Percentiles rank a stretch among this genome's conserved stretches.
phyloP scores from a whole-genome alignment of 768 basidiomycete species.

The Leccinum ochraceum region DNA sequence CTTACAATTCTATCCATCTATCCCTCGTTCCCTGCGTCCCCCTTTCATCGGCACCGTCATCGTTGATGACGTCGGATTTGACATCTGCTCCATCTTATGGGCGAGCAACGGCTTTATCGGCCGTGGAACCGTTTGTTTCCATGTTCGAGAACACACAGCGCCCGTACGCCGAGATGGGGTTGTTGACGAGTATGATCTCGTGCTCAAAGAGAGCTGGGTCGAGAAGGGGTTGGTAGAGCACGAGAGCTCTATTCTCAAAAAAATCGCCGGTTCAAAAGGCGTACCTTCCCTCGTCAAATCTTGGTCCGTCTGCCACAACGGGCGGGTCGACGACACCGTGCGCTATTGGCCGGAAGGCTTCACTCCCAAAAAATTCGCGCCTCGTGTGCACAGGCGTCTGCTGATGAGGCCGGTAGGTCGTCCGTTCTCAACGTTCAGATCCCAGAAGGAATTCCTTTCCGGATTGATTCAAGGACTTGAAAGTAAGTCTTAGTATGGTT shows the following conservation, averaged over 20 bases:
- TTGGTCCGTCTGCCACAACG: neutral
- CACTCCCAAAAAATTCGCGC: neutral
- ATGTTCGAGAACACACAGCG: neutral
- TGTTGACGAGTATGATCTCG: neutral
- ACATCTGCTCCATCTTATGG: neutral
- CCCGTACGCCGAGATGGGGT: neutral
- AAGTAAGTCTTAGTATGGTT: neutral
- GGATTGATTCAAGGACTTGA: neutral
- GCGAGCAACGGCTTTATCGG: neutral
- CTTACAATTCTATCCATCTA: neutral
- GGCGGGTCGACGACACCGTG: neutral
- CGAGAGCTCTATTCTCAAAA: neutral
- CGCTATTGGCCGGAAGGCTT: neutral
- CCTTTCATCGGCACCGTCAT: neutral
- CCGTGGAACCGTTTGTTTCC: neutral
- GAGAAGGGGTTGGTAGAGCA: neutral
- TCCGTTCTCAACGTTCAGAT: neutral
- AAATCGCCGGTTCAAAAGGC: neutral
- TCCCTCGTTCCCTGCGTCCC: neutral
- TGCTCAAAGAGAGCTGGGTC: neutral
- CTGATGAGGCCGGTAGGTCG: neutral
- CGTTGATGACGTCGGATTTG: neutral
- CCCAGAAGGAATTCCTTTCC: neutral
- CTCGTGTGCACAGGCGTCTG: neutral
- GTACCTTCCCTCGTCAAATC: neutral